Evolutionary conservation across 305 asterid species (phyloP), one percentile per base, ranked within the genome.

Genomic region (Andrographis paniculata): DNA sequence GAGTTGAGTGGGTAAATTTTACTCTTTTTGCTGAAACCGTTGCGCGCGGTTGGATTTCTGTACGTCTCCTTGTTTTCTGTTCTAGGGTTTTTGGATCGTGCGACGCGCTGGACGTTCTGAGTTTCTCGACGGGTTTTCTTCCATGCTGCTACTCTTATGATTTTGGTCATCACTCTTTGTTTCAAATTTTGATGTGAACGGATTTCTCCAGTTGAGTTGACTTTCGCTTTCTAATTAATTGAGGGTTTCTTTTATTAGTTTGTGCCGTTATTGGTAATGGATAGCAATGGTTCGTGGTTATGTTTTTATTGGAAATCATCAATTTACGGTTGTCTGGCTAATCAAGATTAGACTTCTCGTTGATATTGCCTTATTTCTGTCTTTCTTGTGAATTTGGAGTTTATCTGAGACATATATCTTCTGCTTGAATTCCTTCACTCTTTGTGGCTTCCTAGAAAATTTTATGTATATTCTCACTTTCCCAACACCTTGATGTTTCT

Each of bases 81-180:
- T 60, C 54, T 64, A 57, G 71, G 74, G 72, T 64, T 72, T 69
- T 42, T 33, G 38, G 55, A 42, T 37, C 45, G 50, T 57, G 39
- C 14, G 30, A 23, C 42, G 42, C 35, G 39, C 21, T 42, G 5
- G 42, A 17, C 44, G 30, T 24, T 27, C 50, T 41, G 14, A 45
- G 21, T 35, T 65, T 53, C 17, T 11, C 17, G 50, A 20, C 14
- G n/a, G n/a, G n/a, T 28, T 23, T 38, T 38, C 21, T 41, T 42
- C 47, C 16, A n/a, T 56, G 53, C 44, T 61, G 9, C 33, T 10
- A 13, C 0, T 33, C n/a, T n/a, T n/a, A n/a, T n/a, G n/a, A n/a
- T n/a, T n/a, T n/a, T n/a, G n/a, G n/a, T n/a, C n/a, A n/a, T n/a
- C n/a, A n/a, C n/a, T n/a, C n/a, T n/a, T n/a, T n/a, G n/a, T n/a